These are phyloP conservation scores for Mortierella sp. DNA, from an alignment of 371 early-diverging fungal species.

Conservation along the genomic window DNA sequence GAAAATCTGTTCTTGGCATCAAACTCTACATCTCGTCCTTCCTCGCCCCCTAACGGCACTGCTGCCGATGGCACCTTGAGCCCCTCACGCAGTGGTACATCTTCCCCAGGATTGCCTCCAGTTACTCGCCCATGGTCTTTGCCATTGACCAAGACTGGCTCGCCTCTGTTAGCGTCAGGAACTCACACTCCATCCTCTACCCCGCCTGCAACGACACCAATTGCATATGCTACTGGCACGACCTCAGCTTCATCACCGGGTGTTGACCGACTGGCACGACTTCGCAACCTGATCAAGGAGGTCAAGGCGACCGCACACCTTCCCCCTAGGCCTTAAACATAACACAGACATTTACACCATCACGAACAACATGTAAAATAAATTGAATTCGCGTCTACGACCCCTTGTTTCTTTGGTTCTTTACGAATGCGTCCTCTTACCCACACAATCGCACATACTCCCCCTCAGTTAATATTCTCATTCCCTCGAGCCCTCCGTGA, in stretches of 20 bases:
- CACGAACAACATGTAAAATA: neutral
- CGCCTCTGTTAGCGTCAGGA: neutral
- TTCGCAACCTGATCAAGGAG: slow-evolving; percentile 33
- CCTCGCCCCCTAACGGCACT: neutral
- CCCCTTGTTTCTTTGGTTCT: neutral
- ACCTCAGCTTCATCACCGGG: slow-evolving; percentile 5
- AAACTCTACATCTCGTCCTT: neutral
- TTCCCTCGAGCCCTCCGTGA: neutral
- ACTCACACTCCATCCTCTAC: neutral
- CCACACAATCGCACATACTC: neutral
- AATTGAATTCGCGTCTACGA: neutral
- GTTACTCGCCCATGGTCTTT: neutral
- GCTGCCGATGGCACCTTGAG: neutral
- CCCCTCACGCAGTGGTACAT: neutral
- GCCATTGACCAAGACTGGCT: neutral
- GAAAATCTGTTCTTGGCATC: slow-evolving; percentile 11
- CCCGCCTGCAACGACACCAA: neutral
- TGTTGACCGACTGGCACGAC: slow-evolving; percentile 19
- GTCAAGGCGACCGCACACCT: slow-evolving; percentile 17
- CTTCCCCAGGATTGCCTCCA: neutral
- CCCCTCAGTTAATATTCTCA: neutral
- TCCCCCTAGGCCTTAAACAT: neutral
- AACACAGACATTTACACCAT: neutral
- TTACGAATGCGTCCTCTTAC: neutral
- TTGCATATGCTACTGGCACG: neutral